Evolutionary conservation across 2,329 filamentous ascomycete species (phyloP), one percentile per base, ranked within the genome.

Genomic region (Raffaelea arxii): DNA sequence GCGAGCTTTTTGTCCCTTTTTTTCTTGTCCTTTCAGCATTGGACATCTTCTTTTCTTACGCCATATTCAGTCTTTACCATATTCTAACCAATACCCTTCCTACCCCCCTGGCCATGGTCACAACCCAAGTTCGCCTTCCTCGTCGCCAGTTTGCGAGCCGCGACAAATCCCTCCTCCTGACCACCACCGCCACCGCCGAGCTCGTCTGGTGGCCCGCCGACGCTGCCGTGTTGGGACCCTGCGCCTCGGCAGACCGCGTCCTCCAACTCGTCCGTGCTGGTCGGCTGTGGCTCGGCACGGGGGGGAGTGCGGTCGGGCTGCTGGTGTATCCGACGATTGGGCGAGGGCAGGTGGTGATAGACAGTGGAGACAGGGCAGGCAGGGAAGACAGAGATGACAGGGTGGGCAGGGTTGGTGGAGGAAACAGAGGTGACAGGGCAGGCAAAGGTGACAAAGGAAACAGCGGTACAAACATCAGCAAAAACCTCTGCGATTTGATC

Each of bases 241-340:
- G 11, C 2, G 51, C 50, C 1, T 23, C 52, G 2, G 52, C 52
- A 6, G 44, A 40, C 2, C 49, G 49, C 6, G 52, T 54, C 2
- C 49, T 47, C 2, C 41, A 49, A 24, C 51, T 54, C 1, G 47
- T 51, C n/a, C 49, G 46, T 2, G 46, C 47, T 3, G 52, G 52
- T 27, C 49, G 47, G 4, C 38, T 54, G 4, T 54, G 52, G 51
- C 25, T 53, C 21, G 46, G 46, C 37, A 25, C 36, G 12, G 35
- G 39, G 24, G 52, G 52, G 2, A 43, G 46, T 25, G 40, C 46
- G 4, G 43, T 53, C 4, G 44, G 32, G 11, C 40, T 53, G 18
- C 41, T 45, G 1, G 46, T 51, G 6, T 42, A 42, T 21, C 43
- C 47, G 4, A 46, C 32, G 27, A 25, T 53, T 25, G 40, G 36